Evolutionary conservation across 164 flowering plant species (phyloP), one percentile per base, ranked within the genome.

Genomic region (grape (Vitis vinifera)): DNA sequence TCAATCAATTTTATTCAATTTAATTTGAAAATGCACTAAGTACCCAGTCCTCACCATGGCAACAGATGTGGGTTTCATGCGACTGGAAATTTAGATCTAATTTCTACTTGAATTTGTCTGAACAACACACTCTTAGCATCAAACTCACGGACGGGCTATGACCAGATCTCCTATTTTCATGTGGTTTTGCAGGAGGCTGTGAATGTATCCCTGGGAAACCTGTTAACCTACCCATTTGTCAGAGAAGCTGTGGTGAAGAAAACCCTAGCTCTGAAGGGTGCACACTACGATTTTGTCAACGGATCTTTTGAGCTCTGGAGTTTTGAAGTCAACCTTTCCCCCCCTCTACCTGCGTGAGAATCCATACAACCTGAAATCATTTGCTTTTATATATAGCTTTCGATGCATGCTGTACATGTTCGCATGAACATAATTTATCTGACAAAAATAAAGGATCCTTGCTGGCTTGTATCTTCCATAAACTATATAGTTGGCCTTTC

Each of bases 161-260:
- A 37, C 44, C 44, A 37, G 44, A 37, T 37, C 44, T 37, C 44
- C 44, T 37, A 37, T 37, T 37, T 37, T 37, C 7, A 37, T 37
- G 44, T 37, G 44, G 44, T 37, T 37, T 37, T 73, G 70, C 88
- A 86, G 90, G 90, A 83, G 65, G 84, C 88, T 0, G 90, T 86
- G 75, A 86, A 86, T 74, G 83, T 83, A 10, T 86, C 90, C 4
- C 67, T 86, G 53, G 84, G 78, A 44, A 86, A 86, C 72, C 74
- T 86, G 10, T 59, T 86, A 77, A 83, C 90, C 17, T 86, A 86
- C 57, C 90, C 90, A 12, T 86, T 77, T 60, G 88, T 86, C 58
- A 68, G 76, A 65, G 87, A 85, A 8, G 76, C 64, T 0, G 78
- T 81, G 59, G 64, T 69, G 71, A 84, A 77, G 69, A 81, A 81